Evolutionary conservation across 345 rosid species (phyloP).

Genomic region (Schrenkiella parvula): DNA sequence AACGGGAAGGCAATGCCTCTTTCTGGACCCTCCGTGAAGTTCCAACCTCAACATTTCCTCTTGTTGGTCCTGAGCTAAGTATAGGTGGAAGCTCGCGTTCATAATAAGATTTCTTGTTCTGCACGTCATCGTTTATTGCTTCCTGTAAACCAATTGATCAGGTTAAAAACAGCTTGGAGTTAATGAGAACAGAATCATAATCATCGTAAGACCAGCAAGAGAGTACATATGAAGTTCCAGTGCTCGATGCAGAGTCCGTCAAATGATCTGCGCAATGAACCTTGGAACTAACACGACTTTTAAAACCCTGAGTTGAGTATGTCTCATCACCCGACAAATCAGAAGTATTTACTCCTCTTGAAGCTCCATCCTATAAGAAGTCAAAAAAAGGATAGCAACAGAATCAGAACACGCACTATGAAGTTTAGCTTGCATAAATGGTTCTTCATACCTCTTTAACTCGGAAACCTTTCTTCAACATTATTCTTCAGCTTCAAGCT

Average conservation of each 20-base stretch:
- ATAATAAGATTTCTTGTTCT: conserved; percentile 27
- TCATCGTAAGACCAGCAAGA: background rate
- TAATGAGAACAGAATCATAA: conserved; percentile 24
- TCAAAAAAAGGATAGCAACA: background rate
- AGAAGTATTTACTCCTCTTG: conserved; percentile 18
- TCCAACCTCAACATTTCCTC: conserved; percentile 20
- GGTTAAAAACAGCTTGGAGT: background rate
- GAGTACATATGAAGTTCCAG: conserved; percentile 38
- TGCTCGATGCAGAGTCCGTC: conserved; percentile 48
- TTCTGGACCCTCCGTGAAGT: conserved; percentile 40
- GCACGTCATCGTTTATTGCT: conserved; percentile 25
- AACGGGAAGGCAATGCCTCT: conserved; percentile 41
- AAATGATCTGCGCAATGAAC: conserved; percentile 35
- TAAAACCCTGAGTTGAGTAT: conserved; percentile 44
- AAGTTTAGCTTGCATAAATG: no score
- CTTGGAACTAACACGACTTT: conserved; percentile 18
- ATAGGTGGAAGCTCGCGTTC: conserved; percentile 28
- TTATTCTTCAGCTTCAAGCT: background rate
- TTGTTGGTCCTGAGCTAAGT: conserved; percentile 19
- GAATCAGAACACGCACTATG: background rate
- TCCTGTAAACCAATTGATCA: conserved; percentile 34
- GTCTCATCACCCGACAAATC: conserved; percentile 46
- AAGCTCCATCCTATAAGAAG: conserved; percentile 14
- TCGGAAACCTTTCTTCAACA: conserved; percentile 1
- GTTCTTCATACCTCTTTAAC: background rate